Percentiles rank a stretch among this genome's conserved stretches.
Evolutionary conservation across 164 flowering plant species (phyloP).

Genomic region (Stephania japonica): DNA sequence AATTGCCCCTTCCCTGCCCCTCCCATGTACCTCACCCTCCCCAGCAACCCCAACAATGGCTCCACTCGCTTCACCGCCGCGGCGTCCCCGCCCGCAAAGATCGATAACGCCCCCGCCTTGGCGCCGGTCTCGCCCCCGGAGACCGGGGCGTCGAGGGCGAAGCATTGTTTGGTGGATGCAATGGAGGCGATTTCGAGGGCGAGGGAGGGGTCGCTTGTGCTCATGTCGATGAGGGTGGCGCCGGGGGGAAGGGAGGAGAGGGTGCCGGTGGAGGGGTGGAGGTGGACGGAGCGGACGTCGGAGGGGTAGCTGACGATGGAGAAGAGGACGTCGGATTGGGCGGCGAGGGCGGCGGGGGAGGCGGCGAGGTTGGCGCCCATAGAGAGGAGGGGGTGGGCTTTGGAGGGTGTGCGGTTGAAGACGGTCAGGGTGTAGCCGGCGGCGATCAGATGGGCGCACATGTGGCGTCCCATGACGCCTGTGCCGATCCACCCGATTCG

Average conservation of each 20-base stretch:
- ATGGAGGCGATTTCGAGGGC: constrained; percentile 53
- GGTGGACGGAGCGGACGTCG: constrained; percentile 78
- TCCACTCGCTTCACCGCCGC: constrained; percentile 27
- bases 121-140: constrained; percentile 97
- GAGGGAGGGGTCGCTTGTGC: constrained; percentile 90
- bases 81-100: constrained; percentile 87
- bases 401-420: constrained; percentile 88
- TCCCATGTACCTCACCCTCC: constrained; percentile 86
- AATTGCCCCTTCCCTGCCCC: constrained; percentile 75
- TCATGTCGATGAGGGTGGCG: constrained; percentile 78
- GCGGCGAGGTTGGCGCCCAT: constrained; percentile 63
- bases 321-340: constrained; percentile 85
- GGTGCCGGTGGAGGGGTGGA: constrained; percentile 57
- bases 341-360: constrained; percentile 66
- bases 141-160: constrained; percentile 80
- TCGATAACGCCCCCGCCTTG: constrained; percentile 52
- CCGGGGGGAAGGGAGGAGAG: constrained; percentile 57
- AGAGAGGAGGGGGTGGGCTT: constrained; percentile 69
- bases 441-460: constrained; percentile 76
- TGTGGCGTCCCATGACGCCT: constrained; percentile 90
- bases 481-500: constrained; percentile 99
- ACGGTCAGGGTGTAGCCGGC: constrained; percentile 86
- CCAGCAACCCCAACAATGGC: constrained; percentile 60
- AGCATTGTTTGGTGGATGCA: constrained; percentile 45
- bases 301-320: constrained; percentile 95